These are phyloP conservation scores for Yamadazyma ubonensis DNA, from an alignment of 805 yeast genomes.

Conservation along the genomic window DNA sequence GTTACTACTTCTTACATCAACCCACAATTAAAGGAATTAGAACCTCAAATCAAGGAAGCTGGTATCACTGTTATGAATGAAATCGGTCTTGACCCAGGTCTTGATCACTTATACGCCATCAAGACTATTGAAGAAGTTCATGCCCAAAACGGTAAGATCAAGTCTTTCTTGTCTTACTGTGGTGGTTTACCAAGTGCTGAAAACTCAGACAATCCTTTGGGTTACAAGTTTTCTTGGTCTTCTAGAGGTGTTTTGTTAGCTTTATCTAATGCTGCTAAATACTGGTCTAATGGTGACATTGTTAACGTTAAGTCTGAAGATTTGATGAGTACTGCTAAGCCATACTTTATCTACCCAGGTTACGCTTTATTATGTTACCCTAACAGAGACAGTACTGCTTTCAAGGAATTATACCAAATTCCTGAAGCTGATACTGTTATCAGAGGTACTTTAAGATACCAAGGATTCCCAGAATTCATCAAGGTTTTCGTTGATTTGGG, in stretches of 20 bases:
- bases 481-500: conserved; percentile 94
- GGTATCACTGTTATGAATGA: conserved; percentile 98
- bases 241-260: conserved; percentile 97
- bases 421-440: conserved; percentile 97
- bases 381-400: conserved; percentile 95
- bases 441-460: conserved; percentile 96
- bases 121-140: conserved; percentile 98
- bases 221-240: conserved; percentile 99
- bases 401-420: conserved; percentile 85
- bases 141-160: conserved; percentile 84
- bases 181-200: conserved; percentile 99
- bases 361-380: conserved; percentile 94
- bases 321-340: conserved; percentile 91
- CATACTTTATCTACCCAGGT: conserved; percentile 95
- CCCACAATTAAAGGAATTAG: conserved; percentile 84
- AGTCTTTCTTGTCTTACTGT: conserved; percentile 92
- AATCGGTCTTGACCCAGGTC: conserved; percentile 98
- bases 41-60: conserved; percentile 84
- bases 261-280: conserved; percentile 88
- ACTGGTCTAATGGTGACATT: conserved; percentile 81
- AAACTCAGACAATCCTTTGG: conserved; percentile 95
- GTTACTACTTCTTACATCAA: conserved; percentile 97
- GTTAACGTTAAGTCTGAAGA: conserved; percentile 83
- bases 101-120: conserved; percentile 97
- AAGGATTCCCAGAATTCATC: conserved; percentile 98